Percentiles rank a stretch among this genome's conserved stretches.
Evolutionary conservation across 805 yeast species (phyloP).

Genomic region (Candida nanaspora): DNA sequence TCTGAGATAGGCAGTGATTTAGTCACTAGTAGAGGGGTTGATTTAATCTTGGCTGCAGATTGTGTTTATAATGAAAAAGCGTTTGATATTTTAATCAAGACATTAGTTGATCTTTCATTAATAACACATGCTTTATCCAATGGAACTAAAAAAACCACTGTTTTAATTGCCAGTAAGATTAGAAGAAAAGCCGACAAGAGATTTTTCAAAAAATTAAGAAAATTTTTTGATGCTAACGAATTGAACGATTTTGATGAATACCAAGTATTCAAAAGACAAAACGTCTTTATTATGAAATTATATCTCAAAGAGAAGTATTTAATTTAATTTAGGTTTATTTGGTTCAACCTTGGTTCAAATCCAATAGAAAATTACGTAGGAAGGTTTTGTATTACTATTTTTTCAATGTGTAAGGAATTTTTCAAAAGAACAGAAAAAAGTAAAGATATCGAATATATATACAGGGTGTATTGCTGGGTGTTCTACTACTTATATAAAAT

Average conservation of each 20-base stretch:
- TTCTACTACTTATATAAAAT: too few species aligned
- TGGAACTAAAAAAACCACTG: slow-evolving; percentile 33
- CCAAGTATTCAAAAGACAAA: slow-evolving; percentile 28
- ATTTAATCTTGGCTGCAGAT: slow-evolving; percentile 50
- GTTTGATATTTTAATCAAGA: slow-evolving; percentile 43
- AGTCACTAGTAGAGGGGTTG: slow-evolving; percentile 18
- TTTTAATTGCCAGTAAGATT: slow-evolving; percentile 47
- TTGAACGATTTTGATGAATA: slow-evolving; percentile 27
- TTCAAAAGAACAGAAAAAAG: too few species aligned
- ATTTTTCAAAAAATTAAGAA: slow-evolving; percentile 22
- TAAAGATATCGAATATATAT: neutral
- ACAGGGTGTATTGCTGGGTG: too few species aligned
- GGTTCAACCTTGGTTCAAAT: neutral
- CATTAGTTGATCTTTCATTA: slow-evolving; percentile 40
- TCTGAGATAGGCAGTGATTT: neutral
- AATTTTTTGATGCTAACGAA: slow-evolving; percentile 23
- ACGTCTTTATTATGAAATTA: slow-evolving; percentile 35
- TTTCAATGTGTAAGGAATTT: too few species aligned
- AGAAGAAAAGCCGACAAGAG: slow-evolving; percentile 34
- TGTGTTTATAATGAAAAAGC: slow-evolving; percentile 51
- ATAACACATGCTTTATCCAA: too few species aligned
- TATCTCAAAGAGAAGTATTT: slow-evolving; percentile 7
- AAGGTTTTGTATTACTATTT: too few species aligned
- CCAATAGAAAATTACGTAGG: too few species aligned
- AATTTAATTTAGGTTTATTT: neutral